Evolutionary conservation across 1,139 yeast genomes (phyloP).

Genomic region (Protomyces pachydermus): DNA sequence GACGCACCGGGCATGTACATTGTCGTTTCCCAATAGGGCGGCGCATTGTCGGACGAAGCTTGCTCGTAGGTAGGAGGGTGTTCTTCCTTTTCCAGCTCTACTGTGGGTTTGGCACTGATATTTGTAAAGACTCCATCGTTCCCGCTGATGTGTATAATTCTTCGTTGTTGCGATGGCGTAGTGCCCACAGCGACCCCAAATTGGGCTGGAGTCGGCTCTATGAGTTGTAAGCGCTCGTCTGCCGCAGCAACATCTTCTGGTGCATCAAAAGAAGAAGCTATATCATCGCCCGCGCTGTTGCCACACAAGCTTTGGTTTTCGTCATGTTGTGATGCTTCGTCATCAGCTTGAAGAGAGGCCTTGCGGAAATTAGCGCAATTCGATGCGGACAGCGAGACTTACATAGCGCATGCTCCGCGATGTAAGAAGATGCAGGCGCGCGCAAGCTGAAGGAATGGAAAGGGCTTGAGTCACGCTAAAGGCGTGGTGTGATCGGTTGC

Average conservation of each 20-base stretch:
- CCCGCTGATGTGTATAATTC: neutral
- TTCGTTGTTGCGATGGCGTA: neutral
- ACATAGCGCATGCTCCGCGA: neutral
- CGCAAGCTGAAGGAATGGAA: too few relatives aligned
- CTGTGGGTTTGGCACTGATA: conserved; percentile 76
- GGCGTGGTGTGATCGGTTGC: too few relatives aligned
- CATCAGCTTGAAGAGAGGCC: too few relatives aligned
- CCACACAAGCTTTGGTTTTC: too few relatives aligned
- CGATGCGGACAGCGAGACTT: neutral
- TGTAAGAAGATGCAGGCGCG: neutral
- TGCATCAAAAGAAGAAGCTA: conserved; percentile 14
- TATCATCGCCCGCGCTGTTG: neutral
- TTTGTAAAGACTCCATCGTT: conserved; percentile 91
- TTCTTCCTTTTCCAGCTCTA: conserved; percentile 38
- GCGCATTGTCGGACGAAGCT: conserved; percentile 90
- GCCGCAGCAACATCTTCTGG: neutral
- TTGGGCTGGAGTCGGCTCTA: conserved; percentile 18
- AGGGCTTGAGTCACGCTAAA: too few relatives aligned
- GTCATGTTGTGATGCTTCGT: too few relatives aligned
- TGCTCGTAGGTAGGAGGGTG: conserved; percentile 87
- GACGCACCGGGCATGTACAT: conserved; percentile 73
- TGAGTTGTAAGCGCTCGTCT: conserved; percentile 1
- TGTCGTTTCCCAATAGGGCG: conserved; percentile 95
- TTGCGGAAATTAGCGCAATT: too few relatives aligned
- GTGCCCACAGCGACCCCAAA: conserved; percentile 16